phyloP scores from a whole-genome alignment of 345 rosid genomes.

The Eutrema japonicum region DNA sequence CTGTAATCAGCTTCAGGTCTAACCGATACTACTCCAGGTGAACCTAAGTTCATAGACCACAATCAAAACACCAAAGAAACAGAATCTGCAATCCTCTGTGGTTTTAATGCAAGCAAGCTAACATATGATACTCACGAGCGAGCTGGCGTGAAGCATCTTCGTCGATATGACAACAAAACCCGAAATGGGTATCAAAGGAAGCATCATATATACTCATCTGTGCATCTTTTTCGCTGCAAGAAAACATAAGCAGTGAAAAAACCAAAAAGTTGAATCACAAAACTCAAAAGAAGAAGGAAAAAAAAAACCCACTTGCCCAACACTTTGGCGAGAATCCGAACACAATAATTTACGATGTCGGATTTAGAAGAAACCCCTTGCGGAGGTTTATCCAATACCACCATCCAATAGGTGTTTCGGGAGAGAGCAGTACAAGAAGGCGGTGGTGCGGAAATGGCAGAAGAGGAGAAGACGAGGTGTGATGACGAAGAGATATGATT shows the following conservation, averaged over 20 bases:
- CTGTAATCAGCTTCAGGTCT: constrained; percentile 59
- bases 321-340: constrained; percentile 53
- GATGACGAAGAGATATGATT: constrained; percentile 32
- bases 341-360: constrained; percentile 65
- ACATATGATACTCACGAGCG: constrained; percentile 47
- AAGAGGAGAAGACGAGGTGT: constrained; percentile 38
- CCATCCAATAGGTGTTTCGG: constrained; percentile 59
- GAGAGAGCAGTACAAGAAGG: constrained; percentile 38
- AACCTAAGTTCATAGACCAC: constrained; percentile 47
- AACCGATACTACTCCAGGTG: constrained; percentile 73
- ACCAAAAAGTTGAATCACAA: neutral
- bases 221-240: constrained; percentile 71
- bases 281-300: neutral
- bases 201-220: constrained; percentile 74
- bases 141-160: constrained; percentile 67
- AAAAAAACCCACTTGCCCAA: constrained; percentile 60
- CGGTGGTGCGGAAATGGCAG: constrained; percentile 40
- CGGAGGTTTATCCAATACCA: constrained; percentile 62
- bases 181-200: constrained; percentile 61
- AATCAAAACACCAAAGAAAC: neutral
- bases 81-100: neutral
- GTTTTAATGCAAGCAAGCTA: neutral
- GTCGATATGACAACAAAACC: constrained; percentile 77
- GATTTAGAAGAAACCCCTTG: constrained; percentile 52
- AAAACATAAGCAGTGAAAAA: neutral